These are phyloP conservation scores for Podosphaera aphanis DNA, from an alignment of 2,329 filamentous ascomycete species.

Conservation along the genomic window DNA sequence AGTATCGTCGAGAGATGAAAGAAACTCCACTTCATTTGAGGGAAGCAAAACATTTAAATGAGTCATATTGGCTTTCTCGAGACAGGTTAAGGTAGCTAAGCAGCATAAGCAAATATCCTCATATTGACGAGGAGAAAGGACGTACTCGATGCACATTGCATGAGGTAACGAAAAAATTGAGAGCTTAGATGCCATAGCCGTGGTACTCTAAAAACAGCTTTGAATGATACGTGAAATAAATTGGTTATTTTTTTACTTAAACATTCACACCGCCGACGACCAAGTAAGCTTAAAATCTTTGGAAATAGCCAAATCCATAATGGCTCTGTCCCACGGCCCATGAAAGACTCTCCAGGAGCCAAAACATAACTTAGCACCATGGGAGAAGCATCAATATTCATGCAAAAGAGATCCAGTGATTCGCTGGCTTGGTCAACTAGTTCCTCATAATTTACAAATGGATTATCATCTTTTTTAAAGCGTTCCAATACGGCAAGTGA, in stretches of 20 bases:
- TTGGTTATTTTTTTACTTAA: conserved; percentile 27
- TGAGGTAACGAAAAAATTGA: conserved; percentile 25
- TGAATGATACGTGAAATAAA: conserved; percentile 27
- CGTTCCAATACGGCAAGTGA: conserved; percentile 54
- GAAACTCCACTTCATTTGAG: conserved; percentile 6
- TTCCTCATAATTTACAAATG: conserved; percentile 32
- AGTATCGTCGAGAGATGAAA: conserved; percentile 1
- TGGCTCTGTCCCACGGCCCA: conserved; percentile 31
- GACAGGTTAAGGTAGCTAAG: conserved; percentile 10
- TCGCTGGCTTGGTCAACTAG: conserved; percentile 38
- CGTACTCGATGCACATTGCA: conserved; percentile 17
- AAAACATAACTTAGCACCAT: conserved; percentile 32
- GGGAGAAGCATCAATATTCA: conserved; percentile 54
- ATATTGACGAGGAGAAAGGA: not conserved
- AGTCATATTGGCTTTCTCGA: conserved; percentile 6
- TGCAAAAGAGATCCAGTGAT: conserved; percentile 54
- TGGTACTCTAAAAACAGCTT: conserved; percentile 21
- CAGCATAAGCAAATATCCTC: not conserved
- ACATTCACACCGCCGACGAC: conserved; percentile 24
- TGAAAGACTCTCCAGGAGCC: conserved; percentile 20
- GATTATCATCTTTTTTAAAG: conserved; percentile 42
- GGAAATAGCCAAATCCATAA: conserved; percentile 43
- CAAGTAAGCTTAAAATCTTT: conserved; percentile 31
- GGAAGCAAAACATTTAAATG: conserved; percentile 7
- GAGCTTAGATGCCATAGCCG: conserved; percentile 25